Conservation (phyloP, 306 rosid species). For the Sindora glabra region DNA sequence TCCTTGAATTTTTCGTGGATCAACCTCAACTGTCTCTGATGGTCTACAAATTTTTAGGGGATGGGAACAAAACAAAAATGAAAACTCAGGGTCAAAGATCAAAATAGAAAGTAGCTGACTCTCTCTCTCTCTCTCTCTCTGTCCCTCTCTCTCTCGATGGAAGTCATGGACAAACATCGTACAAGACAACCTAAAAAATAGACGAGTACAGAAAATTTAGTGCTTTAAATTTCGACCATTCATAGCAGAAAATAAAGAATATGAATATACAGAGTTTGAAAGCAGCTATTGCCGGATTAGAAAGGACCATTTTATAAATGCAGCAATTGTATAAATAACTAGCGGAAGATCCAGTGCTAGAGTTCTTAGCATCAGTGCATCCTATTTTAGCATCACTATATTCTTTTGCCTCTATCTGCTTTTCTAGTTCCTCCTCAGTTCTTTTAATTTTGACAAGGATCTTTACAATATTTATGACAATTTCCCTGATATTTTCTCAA, state of each 20-base stretch:
- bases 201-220: too few relatives aligned
- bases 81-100: background rate
- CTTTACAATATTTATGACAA: background rate
- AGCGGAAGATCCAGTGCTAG: background rate
- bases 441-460: background rate
- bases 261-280: too few relatives aligned
- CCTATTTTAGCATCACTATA: background rate
- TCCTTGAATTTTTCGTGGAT: conserved; percentile 73
- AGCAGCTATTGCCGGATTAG: background rate
- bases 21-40: conserved; percentile 59
- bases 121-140: too few relatives aligned
- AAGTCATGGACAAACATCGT: background rate
- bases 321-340: background rate
- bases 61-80: background rate
- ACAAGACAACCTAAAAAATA: background rate
- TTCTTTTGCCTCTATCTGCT: background rate
- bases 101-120: too few relatives aligned
- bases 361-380: background rate
- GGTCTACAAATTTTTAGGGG: conserved; percentile 39
- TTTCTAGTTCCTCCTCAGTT: too few relatives aligned
- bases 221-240: too few relatives aligned
- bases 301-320: background rate
- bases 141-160: background rate
- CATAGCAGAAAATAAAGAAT: background rate
- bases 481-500: background rate